These are phyloP conservation scores for Cryptosporidium felis DNA, from an alignment of 169 alveolate species.

Conservation along the genomic window DNA sequence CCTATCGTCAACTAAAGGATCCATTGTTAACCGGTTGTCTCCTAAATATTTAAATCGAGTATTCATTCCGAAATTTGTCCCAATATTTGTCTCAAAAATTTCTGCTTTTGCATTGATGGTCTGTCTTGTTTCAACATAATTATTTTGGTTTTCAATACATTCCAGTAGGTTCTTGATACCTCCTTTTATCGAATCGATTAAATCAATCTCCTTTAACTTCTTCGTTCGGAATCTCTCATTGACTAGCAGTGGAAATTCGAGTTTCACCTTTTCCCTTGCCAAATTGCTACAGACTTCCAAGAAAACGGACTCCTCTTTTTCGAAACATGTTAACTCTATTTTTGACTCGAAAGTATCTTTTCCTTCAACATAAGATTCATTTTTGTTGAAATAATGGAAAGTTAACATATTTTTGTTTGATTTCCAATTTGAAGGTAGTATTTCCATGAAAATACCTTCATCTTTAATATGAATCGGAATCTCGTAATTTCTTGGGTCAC, in stretches of 20 bases:
- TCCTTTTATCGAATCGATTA: background rate
- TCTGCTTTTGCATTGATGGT: too few species aligned
- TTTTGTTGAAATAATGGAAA: background rate
- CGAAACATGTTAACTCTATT: background rate
- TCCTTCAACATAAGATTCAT: background rate
- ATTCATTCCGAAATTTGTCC: too few species aligned
- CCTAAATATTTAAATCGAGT: too few species aligned
- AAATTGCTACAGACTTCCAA: background rate
- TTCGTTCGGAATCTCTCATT: background rate
- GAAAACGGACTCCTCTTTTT: background rate
- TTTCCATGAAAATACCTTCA: background rate
- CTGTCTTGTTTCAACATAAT: too few species aligned
- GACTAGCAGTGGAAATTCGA: background rate
- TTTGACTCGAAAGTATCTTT: background rate
- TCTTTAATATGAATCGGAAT: background rate
- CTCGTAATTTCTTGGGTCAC: background rate
- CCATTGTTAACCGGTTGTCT: background rate
- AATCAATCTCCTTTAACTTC: background rate
- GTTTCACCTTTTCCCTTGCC: background rate
- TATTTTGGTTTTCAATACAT: background rate
- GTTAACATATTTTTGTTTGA: background rate
- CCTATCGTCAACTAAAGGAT: constrained; percentile 30
- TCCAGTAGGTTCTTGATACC: background rate
- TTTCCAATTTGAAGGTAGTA: constrained; percentile 39
- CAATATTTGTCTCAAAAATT: too few species aligned